phyloP scores from a whole-genome alignment of 2,329 filamentous ascomycete genomes.

The Penicillium paneum region DNA sequence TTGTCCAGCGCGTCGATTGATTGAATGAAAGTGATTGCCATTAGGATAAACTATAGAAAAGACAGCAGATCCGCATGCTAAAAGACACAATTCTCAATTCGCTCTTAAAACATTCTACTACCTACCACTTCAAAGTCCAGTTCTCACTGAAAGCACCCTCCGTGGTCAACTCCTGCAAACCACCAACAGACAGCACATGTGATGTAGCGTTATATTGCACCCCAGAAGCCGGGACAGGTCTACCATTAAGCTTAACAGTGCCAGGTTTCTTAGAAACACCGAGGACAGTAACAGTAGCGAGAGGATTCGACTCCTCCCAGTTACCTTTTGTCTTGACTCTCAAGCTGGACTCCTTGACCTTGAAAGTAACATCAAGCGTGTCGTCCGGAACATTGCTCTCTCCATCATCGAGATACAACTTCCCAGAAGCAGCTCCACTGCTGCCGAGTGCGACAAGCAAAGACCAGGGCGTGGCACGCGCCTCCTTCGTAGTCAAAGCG shows the following conservation, averaged over 20 bases:
- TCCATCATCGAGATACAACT: conserved; percentile 72
- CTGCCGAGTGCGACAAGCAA: conserved; percentile 60
- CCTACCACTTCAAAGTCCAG: conserved; percentile 58
- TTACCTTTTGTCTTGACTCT: conserved; percentile 50
- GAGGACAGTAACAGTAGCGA: conserved; percentile 63
- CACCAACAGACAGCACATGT: conserved; percentile 51
- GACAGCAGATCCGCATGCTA: background rate
- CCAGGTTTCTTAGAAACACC: conserved; percentile 49
- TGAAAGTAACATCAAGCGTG: conserved; percentile 52
- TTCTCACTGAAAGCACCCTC: conserved; percentile 57
- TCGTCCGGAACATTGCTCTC: conserved; percentile 59
- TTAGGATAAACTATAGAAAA: background rate
- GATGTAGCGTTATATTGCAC: conserved; percentile 51
- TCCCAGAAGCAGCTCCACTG: conserved; percentile 56
- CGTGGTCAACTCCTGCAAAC: conserved; percentile 49
- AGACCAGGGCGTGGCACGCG: conserved; percentile 63
- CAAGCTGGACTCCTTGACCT: conserved; percentile 39
- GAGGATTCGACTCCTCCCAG: conserved; percentile 56
- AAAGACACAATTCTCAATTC: background rate
- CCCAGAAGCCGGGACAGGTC: conserved; percentile 39
- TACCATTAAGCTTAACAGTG: conserved; percentile 53
- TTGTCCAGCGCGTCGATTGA: background rate
- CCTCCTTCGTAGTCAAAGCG: conserved; percentile 63
- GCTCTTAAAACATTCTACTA: background rate
- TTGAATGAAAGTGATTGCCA: background rate